A percentile compares a stretch with the other conserved stretches of the same genome.
Evolutionary conservation across 495 filamentous ascomycete species (phyloP).

Genomic region (Diplogelasinospora grovesii): DNA sequence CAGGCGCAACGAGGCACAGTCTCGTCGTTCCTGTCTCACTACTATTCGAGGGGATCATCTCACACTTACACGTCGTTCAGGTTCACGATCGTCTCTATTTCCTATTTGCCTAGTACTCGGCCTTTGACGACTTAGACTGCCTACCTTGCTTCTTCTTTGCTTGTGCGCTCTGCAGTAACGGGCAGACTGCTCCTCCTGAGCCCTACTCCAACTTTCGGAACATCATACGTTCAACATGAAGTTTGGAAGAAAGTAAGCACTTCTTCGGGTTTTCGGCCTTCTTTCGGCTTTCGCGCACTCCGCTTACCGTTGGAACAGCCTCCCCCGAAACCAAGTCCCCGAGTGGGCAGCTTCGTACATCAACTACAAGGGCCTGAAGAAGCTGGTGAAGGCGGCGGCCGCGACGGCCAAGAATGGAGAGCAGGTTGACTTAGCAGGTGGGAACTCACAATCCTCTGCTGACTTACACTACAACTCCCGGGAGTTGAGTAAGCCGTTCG

Average conservation of each 20-base stretch:
- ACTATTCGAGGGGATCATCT: too few relatives aligned
- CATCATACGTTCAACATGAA: constrained; percentile 69
- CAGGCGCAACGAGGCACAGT: too few relatives aligned
- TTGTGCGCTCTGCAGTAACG: neutral
- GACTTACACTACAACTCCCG: neutral
- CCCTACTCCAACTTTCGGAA: neutral
- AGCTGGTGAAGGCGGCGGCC: constrained; percentile 75
- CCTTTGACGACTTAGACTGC: neutral
- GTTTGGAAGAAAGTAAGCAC: constrained; percentile 62
- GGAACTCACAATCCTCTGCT: constrained; percentile 13
- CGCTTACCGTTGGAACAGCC: constrained; percentile 50
- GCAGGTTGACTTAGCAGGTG: constrained; percentile 70
- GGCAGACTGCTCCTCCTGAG: neutral
- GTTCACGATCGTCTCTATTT: too few relatives aligned
- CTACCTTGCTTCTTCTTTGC: neutral
- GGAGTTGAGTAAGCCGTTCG: neutral
- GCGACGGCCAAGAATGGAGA: constrained; percentile 57
- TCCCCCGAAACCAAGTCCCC: constrained; percentile 89
- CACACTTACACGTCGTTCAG: too few relatives aligned
- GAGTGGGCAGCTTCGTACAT: constrained; percentile 93
- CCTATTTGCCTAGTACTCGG: neutral
- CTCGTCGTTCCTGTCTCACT: too few relatives aligned
- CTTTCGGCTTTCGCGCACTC: constrained; percentile 8
- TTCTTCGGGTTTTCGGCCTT: neutral
- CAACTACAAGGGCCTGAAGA: constrained; percentile 93